A percentile compares a stretch with the other conserved stretches of the same genome.
Evolutionary conservation across 305 asterid genomes (phyloP).

Genomic region (Fraxinus dipetala): DNA sequence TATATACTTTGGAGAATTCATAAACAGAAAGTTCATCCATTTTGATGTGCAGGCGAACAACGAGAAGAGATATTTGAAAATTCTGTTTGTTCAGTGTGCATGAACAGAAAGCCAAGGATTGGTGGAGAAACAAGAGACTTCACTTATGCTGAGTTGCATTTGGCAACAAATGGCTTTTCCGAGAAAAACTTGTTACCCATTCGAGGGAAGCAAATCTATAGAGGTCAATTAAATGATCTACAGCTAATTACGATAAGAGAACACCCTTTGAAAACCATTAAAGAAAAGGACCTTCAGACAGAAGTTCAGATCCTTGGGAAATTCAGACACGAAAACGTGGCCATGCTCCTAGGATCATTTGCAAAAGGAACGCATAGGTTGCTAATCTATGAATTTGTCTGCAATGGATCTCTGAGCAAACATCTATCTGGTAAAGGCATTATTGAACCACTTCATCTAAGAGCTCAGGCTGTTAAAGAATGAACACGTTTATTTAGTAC

Average conservation of each 20-base stretch:
- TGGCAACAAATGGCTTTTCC: conserved; percentile 46
- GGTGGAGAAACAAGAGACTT: conserved; percentile 26
- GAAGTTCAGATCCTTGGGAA: conserved; percentile 43
- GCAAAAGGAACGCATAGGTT: conserved; percentile 37
- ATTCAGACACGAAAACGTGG: conserved; percentile 43
- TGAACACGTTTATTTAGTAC: conserved; percentile 25
- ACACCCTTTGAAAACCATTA: conserved; percentile 41
- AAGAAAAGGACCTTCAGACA: conserved; percentile 36
- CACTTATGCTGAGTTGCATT: conserved; percentile 45
- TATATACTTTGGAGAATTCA: neutral
- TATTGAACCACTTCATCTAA: neutral
- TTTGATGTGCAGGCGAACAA: conserved; percentile 26
- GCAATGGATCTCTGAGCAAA: conserved; percentile 47
- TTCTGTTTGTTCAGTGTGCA: conserved; percentile 34
- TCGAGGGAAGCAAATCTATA: conserved; percentile 33
- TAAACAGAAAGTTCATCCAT: neutral
- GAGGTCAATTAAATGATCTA: conserved; percentile 38
- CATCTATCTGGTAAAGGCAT: conserved; percentile 40
- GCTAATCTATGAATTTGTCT: conserved; percentile 48
- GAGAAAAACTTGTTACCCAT: conserved; percentile 25
- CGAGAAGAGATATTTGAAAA: conserved; percentile 15
- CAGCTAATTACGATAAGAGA: conserved; percentile 37
- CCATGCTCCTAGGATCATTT: conserved; percentile 51
- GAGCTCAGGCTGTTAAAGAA: conserved; percentile 45
- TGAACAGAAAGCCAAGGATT: conserved; percentile 29